Evolutionary conservation across 768 basidiomycete species (phyloP), one percentile per base, ranked within the genome.

Genomic region (Leccinum rimulosum): DNA sequence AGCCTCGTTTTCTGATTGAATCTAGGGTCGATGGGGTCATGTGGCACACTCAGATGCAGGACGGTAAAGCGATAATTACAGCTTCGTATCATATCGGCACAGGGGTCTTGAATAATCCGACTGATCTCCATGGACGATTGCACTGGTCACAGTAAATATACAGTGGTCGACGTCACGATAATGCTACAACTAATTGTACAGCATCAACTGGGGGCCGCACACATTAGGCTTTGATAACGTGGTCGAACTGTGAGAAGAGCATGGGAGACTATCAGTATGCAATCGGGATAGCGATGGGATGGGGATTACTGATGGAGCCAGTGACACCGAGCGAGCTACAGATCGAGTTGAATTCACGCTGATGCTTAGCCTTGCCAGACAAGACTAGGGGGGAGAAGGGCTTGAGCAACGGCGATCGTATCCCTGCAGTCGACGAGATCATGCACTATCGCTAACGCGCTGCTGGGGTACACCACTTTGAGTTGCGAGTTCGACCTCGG

Each of bases 391-490:
- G 35, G 27, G 38, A 50, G 28, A 28, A 30, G n/a, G 8, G 11
- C 2, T 38, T 49, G 11, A 52, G 33, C 14, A 49, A 12, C 19
- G 27, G 15, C 15, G 45, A 50, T 31, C n/a, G 3, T 25, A 15
- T 6, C 3, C 3, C 14, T 9, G 2, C 19, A 25, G 17, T 35
- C 9, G 15, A 52, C 11, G 33, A 53, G 15, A 2, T 14, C 47
- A 75, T 81, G 59, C 64, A 89, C 89, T 80, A 49, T 80, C 79
- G 48, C 74, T 71, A 52, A 90, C 79, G 56, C 79, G 84, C 35
- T 79, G 72, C 66, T 81, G 76, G 45, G 66, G 50, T 50, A 71
- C 54, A 53, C 79, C 78, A 38, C 83, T 73, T 66, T 75, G 70
- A 12, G 4, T 3, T 8, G 86, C 87, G 65, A 90, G 79, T 31